Evolutionary conservation across 2,329 filamentous ascomycete species (phyloP).

Genomic region (Alternaria triticimaculans): DNA sequence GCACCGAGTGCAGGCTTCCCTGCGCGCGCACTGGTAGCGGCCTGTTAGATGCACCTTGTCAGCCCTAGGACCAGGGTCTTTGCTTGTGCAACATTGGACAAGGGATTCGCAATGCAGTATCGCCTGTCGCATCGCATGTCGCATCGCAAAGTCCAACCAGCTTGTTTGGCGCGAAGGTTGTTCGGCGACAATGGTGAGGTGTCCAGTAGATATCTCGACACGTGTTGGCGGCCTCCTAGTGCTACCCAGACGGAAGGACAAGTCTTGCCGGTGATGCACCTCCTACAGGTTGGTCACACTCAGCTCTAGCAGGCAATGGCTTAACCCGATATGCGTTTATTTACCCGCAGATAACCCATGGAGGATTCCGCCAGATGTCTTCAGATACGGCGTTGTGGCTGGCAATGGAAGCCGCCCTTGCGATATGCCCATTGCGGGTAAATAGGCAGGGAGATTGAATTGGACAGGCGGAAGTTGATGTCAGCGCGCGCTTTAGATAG

Average conservation of each 20-base stretch:
- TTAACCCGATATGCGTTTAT: conserved; percentile 25
- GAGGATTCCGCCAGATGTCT: conserved; percentile 21
- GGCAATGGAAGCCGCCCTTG: conserved; percentile 23
- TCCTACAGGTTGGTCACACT: conserved; percentile 34
- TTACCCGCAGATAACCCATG: conserved; percentile 27
- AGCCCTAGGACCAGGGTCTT: conserved; percentile 25
- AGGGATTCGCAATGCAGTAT: conserved; percentile 1
- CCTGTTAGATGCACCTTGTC: conserved; percentile 7
- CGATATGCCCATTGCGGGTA: conserved; percentile 37
- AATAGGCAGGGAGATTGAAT: conserved; percentile 36
- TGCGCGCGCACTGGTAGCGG: conserved; percentile 4
- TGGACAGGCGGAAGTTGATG: conserved; percentile 33
- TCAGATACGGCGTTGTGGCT: conserved; percentile 16
- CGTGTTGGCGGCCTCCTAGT: conserved; percentile 7
- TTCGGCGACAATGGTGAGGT: conserved; percentile 1
- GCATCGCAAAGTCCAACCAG: background rate
- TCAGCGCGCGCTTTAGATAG: conserved; percentile 26
- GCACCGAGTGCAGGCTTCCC: conserved; percentile 21
- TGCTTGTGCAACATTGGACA: conserved; percentile 22
- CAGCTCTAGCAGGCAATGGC: conserved; percentile 26
- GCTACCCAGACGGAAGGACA: conserved; percentile 1
- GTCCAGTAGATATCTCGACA: conserved; percentile 10
- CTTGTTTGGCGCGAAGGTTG: background rate
- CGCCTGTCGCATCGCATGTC: background rate
- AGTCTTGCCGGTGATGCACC: conserved; percentile 21